Base-by-base conservation (phyloP, 2,329 filamentous ascomycete genomes). In the Podosphaera xanthii region DNA sequence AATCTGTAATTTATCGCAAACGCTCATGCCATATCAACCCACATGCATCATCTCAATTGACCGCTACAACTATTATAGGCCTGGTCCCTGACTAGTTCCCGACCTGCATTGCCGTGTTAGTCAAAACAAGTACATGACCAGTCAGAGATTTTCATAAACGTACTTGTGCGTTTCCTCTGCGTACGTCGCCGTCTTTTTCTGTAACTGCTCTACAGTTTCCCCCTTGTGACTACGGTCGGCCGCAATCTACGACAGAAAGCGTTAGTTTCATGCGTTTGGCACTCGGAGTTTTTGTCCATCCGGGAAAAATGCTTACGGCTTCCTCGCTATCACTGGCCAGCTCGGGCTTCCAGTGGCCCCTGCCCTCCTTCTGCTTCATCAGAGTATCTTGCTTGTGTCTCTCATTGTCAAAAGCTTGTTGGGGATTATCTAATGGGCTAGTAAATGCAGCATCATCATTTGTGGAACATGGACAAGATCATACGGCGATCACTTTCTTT, bases 301-400 rank as follows among this genome's bases (percentile, higher is more conserved):
- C 22, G 1, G 22, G 22, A 22, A 22, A 22, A 22, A 22, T 22
- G 22, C 77, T 63, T 72, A 92, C 76, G 65, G 80, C 80, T 70
- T 86, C 85, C 74, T 94, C 87, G 71, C 83, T 86, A 71, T 87
- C 81, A 57, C 82, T 86, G 2, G 87, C 86, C 57, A 94, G 75
- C 69, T 84, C 82, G 31, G 83, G 76, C 72, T 86, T 84, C 87
- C 87, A 92, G 68, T 87, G 77, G 58, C 76, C 83, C 69, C 80
- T 77, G 61, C 86, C 86, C 46, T 77, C 71, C 70, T 83, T 80
- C 61, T 87, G 78, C 74, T 90, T 89, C 63, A 76, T 61, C 50
- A 84, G 71, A 33, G 75, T 74, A 66, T 83, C 79, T 59, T 77
- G 70, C 72, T 83, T 82, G 72, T 82, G 79, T 67, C 72, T 77